phyloP scores from a whole-genome alignment of 1,284 basidiomycete genomes.

The Apiotrichum sp. region DNA sequence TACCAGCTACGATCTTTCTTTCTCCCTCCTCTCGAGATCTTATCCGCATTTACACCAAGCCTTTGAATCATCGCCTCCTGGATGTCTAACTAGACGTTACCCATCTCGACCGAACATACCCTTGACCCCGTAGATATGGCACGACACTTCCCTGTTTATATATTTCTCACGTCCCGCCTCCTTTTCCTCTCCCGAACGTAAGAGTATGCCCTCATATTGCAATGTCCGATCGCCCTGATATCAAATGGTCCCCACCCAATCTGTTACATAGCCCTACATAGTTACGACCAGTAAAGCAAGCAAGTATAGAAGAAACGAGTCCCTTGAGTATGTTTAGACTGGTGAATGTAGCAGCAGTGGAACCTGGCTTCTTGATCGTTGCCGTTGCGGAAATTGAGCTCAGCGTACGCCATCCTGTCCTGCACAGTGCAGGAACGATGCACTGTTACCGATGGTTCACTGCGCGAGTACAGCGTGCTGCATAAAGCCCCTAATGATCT shows the following conservation, averaged over 20 bases:
- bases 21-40: not conserved
- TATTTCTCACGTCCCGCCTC: not conserved
- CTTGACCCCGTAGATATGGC: not conserved
- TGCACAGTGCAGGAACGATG: not conserved
- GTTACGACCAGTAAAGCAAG: constrained; percentile 3
- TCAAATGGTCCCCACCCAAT: not conserved
- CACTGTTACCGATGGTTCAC: not conserved
- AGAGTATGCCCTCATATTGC: not conserved
- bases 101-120: not conserved
- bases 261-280: constrained; percentile 4
- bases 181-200: not conserved
- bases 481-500: not conserved
- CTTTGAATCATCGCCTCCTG: not conserved
- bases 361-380: too few relatives aligned
- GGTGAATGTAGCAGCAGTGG: too few relatives aligned
- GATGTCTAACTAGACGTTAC: not conserved
- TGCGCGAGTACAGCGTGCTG: too few relatives aligned
- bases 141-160: not conserved
- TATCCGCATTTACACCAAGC: not conserved
- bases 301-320: not conserved
- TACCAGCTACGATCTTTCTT: not conserved
- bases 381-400: too few relatives aligned
- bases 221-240: constrained; percentile 1
- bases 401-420: not conserved
- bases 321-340: not conserved